These are phyloP conservation scores for Sugiyamaella xylanicola DNA, from an alignment of 1,139 yeast species.

Conservation along the genomic window DNA sequence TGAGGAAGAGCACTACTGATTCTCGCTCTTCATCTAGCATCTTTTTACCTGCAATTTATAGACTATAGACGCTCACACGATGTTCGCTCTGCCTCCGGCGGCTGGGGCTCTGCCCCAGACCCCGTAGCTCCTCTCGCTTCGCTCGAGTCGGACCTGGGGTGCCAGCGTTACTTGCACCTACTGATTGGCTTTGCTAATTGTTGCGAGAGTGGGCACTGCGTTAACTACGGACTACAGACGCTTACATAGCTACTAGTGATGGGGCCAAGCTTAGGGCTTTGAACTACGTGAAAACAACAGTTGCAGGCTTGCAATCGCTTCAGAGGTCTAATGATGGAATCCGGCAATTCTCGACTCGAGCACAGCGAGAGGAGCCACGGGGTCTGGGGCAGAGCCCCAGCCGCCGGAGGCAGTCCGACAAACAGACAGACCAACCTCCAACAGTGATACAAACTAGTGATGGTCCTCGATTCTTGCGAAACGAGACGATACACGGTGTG, in stretches of 20 bases:
- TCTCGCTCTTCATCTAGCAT: neutral
- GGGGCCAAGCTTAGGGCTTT: too few relatives aligned
- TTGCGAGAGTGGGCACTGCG: too few relatives aligned
- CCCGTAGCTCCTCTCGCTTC: neutral
- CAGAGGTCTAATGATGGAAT: too few relatives aligned
- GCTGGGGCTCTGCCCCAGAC: neutral
- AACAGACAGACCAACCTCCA: neutral
- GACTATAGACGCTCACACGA: neutral
- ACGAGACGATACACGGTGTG: too few relatives aligned
- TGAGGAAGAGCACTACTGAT: slow-evolving; percentile 14
- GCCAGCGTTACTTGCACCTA: too few relatives aligned
- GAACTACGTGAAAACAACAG: too few relatives aligned
- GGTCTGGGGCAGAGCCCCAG: neutral
- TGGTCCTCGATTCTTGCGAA: too few relatives aligned
- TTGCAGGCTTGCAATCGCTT: too few relatives aligned
- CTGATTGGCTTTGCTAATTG: too few relatives aligned
- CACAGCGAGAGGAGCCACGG: neutral
- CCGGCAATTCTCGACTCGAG: neutral
- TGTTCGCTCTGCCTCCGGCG: neutral
- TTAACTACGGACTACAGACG: too few relatives aligned
- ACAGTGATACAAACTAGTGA: neutral
- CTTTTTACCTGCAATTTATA: neutral
- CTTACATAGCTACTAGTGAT: too few relatives aligned
- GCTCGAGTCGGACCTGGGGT: neutral
- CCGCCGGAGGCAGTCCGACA: neutral